These are phyloP conservation scores for Hypomontagnella monticulosa DNA, from an alignment of 495 filamentous ascomycete species.

Conservation along the genomic window DNA sequence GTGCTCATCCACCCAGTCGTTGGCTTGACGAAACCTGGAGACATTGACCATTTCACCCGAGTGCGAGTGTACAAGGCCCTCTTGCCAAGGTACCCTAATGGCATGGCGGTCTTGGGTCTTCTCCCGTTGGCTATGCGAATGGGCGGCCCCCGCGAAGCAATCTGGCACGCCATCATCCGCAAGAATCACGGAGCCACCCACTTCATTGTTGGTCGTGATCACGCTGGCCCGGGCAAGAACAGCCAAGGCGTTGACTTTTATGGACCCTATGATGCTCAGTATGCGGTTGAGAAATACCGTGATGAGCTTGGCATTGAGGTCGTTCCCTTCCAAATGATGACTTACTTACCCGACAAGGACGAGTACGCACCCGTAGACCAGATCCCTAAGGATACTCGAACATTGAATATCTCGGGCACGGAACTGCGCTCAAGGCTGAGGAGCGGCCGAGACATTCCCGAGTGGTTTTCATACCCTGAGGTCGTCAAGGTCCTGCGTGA, in stretches of 20 bases:
- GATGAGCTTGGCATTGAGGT: slow-evolving; percentile 97
- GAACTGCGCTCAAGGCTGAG: slow-evolving; percentile 91
- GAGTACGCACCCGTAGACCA: slow-evolving; percentile 94
- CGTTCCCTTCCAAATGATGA: slow-evolving; percentile 99
- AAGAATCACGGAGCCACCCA: slow-evolving; percentile 99
- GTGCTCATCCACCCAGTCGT: slow-evolving; percentile 99
- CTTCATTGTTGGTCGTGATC: slow-evolving; percentile 98
- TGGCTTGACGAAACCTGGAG: slow-evolving; percentile 96
- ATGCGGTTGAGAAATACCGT: slow-evolving; percentile 95
- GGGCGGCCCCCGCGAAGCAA: slow-evolving; percentile 97
- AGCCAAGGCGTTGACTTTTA: slow-evolving; percentile 96
- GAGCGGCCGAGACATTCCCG: slow-evolving; percentile 91
- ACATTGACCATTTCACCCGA: slow-evolving; percentile 99
- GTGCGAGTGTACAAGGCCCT: slow-evolving; percentile 98
- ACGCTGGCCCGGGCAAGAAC: slow-evolving; percentile 97
- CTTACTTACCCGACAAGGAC: slow-evolving; percentile 95
- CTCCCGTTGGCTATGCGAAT: slow-evolving; percentile 98
- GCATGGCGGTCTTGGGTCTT: slow-evolving; percentile 97
- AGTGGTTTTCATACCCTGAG: slow-evolving; percentile 99
- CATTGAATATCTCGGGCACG: slow-evolving; percentile 95
- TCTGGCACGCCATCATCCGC: slow-evolving; percentile 99
- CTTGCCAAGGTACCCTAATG: slow-evolving; percentile 96
- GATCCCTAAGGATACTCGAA: slow-evolving; percentile 82
- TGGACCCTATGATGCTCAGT: slow-evolving; percentile 97
- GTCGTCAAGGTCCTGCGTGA: slow-evolving; percentile 95